Conservation (phyloP, 495 filamentous ascomycete genomes). For the Xylaria grammica region DNA sequence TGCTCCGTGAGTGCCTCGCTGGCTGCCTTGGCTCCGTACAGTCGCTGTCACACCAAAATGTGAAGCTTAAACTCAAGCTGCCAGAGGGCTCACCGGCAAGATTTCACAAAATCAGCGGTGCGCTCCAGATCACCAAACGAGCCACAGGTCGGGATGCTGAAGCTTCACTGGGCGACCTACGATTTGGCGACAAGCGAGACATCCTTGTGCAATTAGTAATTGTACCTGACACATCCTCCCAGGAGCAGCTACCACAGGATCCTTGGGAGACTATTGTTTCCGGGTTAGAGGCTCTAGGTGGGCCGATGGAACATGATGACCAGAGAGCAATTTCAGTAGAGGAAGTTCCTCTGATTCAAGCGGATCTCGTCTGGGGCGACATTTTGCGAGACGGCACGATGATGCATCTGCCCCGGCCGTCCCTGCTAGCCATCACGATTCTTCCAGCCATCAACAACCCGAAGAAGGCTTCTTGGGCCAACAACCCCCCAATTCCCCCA, state of each 20-base stretch:
- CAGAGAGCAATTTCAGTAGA: slow-evolving; percentile 85
- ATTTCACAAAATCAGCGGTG: slow-evolving; percentile 98
- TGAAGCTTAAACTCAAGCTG: slow-evolving; percentile 91
- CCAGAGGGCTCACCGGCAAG: slow-evolving; percentile 97
- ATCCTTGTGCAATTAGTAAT: slow-evolving; percentile 96
- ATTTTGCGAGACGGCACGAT: slow-evolving; percentile 89
- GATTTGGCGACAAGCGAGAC: slow-evolving; percentile 97
- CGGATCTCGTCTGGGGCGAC: slow-evolving; percentile 92
- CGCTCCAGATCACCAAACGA: slow-evolving; percentile 94
- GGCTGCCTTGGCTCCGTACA: slow-evolving; percentile 95
- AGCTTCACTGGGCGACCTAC: slow-evolving; percentile 87
- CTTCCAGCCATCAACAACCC: slow-evolving; percentile 72
- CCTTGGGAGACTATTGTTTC: slow-evolving; percentile 98
- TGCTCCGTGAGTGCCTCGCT: slow-evolving; percentile 95
- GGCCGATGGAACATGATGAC: slow-evolving; percentile 86
- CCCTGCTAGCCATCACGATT: slow-evolving; percentile 97
- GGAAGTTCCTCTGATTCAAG: slow-evolving; percentile 94
- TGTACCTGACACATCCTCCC: slow-evolving; percentile 81
- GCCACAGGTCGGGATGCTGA: slow-evolving; percentile 97
- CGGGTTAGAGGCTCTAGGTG: slow-evolving; percentile 92
- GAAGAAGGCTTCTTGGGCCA: slow-evolving; percentile 64
- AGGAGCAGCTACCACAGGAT: slow-evolving; percentile 88
- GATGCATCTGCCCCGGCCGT: slow-evolving; percentile 85
- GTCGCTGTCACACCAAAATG: slow-evolving; percentile 97
- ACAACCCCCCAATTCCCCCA: slow-evolving; percentile 89